Conservation (phyloP, 2,329 filamentous ascomycete genomes). For the Stachybotrys echinatus region DNA sequence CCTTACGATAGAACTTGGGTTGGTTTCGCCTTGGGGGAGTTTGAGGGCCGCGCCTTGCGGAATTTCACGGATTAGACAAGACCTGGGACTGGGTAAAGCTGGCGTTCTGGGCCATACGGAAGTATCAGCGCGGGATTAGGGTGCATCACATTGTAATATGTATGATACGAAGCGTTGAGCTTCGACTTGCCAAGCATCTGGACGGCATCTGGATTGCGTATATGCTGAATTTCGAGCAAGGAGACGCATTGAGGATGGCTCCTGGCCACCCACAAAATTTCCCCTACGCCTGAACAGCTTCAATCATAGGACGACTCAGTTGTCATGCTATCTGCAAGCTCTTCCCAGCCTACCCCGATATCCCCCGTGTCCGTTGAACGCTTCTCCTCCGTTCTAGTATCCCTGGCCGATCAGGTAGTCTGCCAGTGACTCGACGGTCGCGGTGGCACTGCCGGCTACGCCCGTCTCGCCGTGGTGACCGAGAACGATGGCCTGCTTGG, state of each 20-base stretch:
- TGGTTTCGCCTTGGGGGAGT: not conserved
- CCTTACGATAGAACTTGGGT: not conserved
- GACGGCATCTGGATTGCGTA: conserved; percentile 15
- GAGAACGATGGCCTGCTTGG: conserved; percentile 81
- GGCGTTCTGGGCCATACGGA: not conserved
- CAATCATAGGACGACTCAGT: conserved; percentile 3
- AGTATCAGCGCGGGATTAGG: not conserved
- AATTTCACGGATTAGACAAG: not conserved
- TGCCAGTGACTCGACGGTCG: conserved; percentile 75
- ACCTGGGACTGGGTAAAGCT: not conserved
- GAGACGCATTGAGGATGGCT: conserved; percentile 13
- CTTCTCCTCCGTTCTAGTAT: conserved; percentile 52
- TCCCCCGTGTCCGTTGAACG: not conserved
- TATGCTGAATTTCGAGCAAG: conserved; percentile 22
- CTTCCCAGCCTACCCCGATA: not conserved
- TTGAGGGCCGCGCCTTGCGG: not conserved
- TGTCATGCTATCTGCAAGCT: conserved; percentile 8
- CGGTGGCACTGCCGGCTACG: conserved; percentile 69
- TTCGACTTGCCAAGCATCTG: not conserved
- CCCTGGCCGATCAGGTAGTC: conserved; percentile 78
- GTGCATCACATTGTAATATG: not conserved
- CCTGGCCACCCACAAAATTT: conserved; percentile 15
- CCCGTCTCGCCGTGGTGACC: conserved; percentile 75
- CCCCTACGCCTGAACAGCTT: conserved; percentile 12
- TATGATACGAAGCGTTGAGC: not conserved